Percentiles rank a stretch among this genome's conserved stretches.
Conservation (phyloP, 352 stramenopile genomes). For the Peronospora destructor region DNA sequence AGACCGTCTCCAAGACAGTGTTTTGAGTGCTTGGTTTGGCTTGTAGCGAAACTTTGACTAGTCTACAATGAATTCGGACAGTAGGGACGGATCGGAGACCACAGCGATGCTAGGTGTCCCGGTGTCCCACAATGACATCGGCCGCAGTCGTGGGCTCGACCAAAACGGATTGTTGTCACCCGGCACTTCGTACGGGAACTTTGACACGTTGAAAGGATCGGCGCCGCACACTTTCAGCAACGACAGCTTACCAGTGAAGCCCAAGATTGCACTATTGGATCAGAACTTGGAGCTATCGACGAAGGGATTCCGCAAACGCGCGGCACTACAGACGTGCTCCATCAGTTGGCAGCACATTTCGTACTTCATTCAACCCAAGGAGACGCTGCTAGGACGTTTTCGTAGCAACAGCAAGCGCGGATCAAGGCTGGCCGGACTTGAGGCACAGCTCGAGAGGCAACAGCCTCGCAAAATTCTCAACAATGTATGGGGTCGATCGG, state of each 20-base stretch:
- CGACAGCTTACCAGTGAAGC: constrained; percentile 23
- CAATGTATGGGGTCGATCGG: constrained; percentile 55
- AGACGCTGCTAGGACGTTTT: constrained; percentile 13
- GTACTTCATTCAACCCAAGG: constrained; percentile 41
- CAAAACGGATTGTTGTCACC: constrained; percentile 22
- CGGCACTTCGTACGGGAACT: constrained; percentile 18
- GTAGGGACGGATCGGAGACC: constrained; percentile 16
- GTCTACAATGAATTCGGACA: constrained; percentile 11
- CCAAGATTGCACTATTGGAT: constrained; percentile 32
- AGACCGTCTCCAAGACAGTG: constrained; percentile 15
- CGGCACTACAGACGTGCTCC: constrained; percentile 37
- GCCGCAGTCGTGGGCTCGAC: constrained; percentile 16
- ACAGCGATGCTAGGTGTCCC: constrained; percentile 25
- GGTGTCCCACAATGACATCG: constrained; percentile 21
- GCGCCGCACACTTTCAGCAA: constrained; percentile 24
- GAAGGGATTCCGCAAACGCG: constrained; percentile 24
- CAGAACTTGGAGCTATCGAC: constrained; percentile 27
- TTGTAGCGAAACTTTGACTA: not conserved
- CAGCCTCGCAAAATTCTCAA: constrained; percentile 54
- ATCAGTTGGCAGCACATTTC: constrained; percentile 68
- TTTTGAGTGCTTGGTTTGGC: not conserved
- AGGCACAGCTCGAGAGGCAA: constrained; percentile 30
- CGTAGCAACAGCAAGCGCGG: constrained; percentile 24
- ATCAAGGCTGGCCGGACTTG: constrained; percentile 20
- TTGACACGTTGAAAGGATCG: constrained; percentile 20